Evolutionary conservation across 169 alveolate genomes (phyloP).

Genomic region (Amoebophrya sp.): DNA sequence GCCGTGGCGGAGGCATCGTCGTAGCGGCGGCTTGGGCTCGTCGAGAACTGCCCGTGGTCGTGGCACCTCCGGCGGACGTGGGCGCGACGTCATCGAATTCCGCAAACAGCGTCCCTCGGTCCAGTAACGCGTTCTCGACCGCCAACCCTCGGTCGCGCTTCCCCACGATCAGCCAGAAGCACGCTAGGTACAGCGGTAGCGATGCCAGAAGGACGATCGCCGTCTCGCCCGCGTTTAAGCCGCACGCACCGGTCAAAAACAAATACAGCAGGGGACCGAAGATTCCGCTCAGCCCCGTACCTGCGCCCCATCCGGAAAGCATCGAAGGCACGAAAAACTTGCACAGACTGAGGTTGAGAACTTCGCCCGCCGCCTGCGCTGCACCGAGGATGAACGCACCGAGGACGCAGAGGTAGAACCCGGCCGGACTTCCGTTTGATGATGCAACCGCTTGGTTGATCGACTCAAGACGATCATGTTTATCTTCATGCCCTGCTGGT

Average conservation of each 20-base stretch:
- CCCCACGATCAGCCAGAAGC: background rate
- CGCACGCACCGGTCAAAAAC: background rate
- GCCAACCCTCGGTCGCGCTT: too few species aligned
- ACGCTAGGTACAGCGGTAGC: background rate
- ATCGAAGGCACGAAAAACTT: background rate
- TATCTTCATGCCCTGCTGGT: too few species aligned
- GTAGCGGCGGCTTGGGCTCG: too few species aligned
- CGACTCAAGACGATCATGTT: too few species aligned
- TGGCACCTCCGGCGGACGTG: too few species aligned
- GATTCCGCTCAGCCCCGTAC: slow-evolving; percentile 7
- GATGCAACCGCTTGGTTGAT: too few species aligned
- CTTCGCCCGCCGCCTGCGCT: slow-evolving; percentile 9
- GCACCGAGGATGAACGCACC: background rate
- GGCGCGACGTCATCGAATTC: too few species aligned
- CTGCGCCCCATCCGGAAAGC: slow-evolving; percentile 10
- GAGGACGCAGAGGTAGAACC: background rate
- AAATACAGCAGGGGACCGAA: background rate
- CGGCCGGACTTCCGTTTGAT: background rate
- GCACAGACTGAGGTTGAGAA: background rate
- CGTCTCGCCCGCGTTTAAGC: background rate
- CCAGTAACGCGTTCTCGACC: too few species aligned
- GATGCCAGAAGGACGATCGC: background rate
- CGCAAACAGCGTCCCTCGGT: too few species aligned
- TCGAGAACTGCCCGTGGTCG: too few species aligned
- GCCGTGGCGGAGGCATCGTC: too few species aligned